Evolutionary conservation across 257 asterid genomes (phyloP), one percentile per base, ranked within the genome.

Genomic region (Hygrophila difformis): DNA sequence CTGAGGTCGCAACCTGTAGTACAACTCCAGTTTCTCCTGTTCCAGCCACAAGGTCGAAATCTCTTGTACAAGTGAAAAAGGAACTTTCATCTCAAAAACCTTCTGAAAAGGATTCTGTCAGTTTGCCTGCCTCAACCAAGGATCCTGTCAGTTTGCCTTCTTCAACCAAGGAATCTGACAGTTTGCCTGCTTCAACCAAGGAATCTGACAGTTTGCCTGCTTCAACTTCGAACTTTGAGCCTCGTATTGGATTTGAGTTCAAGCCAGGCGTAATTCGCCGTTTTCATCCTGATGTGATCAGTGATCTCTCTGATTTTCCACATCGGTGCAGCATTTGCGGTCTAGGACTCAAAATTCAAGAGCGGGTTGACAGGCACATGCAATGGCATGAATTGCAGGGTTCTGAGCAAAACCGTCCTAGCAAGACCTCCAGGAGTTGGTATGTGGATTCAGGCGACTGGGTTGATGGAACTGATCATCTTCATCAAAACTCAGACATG

Each of bases 161-260:
- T n/a, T n/a, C n/a, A n/a, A n/a, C n/a, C n/a, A 64, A 62, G 46
- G 41, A 52, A 36, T 10, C 62, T 13, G 62, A 43, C 2, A 40
- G 24, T 44, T 49, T 56, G 29, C 31, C 31, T 26, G 4, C 31
- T 26, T 8, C 31, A 26, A 3, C 60, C 24, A 64, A 62, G 46
- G 41, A 52, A 36, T 10, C 62, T 13, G 62, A 43, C 2, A 40
- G 24, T 44, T 49, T 56, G 29, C 56, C 64, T 18, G 62, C 45
- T 58, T 44, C 72, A 24, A 34, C 45, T 12, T 39, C 56, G 23
- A 61, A 63, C 47, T 59, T 55, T 9, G 64, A 63, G 47, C 49
- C 44, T 67, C 76, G 65, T 18, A 78, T 82, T 36, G 89, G 93
- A 19, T 67, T 63, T 46, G 72, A 71, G 37, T 78, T 81, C 68